Evolutionary conservation across 2,329 filamentous ascomycete genomes (phyloP).

Genomic region (Fusarium illudens): DNA sequence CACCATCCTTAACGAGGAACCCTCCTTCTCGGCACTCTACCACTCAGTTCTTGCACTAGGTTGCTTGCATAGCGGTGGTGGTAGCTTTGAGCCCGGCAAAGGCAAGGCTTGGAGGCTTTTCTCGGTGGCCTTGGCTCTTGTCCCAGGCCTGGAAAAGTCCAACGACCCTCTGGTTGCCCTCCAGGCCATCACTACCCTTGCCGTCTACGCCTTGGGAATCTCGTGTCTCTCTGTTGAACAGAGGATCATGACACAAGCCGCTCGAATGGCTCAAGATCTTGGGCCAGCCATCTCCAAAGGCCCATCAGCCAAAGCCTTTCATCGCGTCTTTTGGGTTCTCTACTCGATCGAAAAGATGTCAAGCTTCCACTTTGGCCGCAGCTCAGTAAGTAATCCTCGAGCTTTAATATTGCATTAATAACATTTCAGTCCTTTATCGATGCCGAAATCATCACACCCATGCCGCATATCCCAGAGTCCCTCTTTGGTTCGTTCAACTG

Average conservation of each 20-base stretch:
- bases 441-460: conserved; percentile 20
- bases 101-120: conserved; percentile 33
- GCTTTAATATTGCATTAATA: not conserved
- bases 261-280: conserved; percentile 27
- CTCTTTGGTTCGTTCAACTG: conserved; percentile 29
- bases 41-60: conserved; percentile 32
- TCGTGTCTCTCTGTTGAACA: conserved; percentile 30
- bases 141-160: conserved; percentile 12
- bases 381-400: conserved; percentile 16
- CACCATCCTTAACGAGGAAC: conserved; percentile 1
- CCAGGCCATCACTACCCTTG: conserved; percentile 29
- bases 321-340: conserved; percentile 30
- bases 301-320: conserved; percentile 4
- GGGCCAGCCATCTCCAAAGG: conserved; percentile 15
- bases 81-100: conserved; percentile 34
- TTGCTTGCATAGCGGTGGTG: conserved; percentile 25
- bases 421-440: conserved; percentile 21
- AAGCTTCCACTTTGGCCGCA: conserved; percentile 36
- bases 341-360: conserved; percentile 35
- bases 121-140: conserved; percentile 18
- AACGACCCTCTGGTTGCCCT: conserved; percentile 20
- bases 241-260: conserved; percentile 30
- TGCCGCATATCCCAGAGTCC: conserved; percentile 31
- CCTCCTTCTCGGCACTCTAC: conserved; percentile 30
- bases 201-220: conserved; percentile 18